Evolutionary conservation across 352 stramenopile species (phyloP).

Genomic region (Globisporangium splendens): DNA sequence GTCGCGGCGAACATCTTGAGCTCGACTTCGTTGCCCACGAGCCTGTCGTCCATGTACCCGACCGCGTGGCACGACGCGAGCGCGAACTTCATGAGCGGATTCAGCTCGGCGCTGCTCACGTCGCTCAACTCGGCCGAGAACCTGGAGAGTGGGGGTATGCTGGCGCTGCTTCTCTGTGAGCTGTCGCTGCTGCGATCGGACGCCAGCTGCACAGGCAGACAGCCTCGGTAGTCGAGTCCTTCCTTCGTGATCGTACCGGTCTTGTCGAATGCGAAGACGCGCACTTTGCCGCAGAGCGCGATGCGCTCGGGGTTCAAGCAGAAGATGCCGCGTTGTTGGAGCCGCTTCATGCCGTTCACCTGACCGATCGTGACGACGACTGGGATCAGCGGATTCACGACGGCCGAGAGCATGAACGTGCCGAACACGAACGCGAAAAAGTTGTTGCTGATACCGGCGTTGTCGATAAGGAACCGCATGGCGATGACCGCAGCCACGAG

Average conservation of each 20-base stretch:
- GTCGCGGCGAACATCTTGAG: slow-evolving; percentile 65
- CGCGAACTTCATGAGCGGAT: slow-evolving; percentile 22
- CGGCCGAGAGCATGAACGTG: slow-evolving; percentile 52
- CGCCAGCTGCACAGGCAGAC: slow-evolving; percentile 4
- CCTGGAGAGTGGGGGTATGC: neutral
- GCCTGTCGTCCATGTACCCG: slow-evolving; percentile 27
- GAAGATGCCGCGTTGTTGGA: slow-evolving; percentile 52
- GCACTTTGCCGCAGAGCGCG: slow-evolving; percentile 79
- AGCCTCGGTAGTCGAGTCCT: slow-evolving; percentile 63
- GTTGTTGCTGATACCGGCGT: slow-evolving; percentile 52
- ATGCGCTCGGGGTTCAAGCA: slow-evolving; percentile 70
- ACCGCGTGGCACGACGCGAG: slow-evolving; percentile 74
- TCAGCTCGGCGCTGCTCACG: slow-evolving; percentile 9
- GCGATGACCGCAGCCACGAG: slow-evolving; percentile 43
- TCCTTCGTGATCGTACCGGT: slow-evolving; percentile 85
- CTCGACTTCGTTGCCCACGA: slow-evolving; percentile 82
- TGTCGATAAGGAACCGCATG: slow-evolving; percentile 40
- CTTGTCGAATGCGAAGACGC: slow-evolving; percentile 84
- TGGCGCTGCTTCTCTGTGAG: neutral
- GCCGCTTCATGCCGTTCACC: slow-evolving; percentile 59
- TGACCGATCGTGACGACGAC: slow-evolving; percentile 79
- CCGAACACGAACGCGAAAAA: slow-evolving; percentile 49
- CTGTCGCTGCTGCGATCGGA: neutral
- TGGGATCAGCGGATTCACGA: slow-evolving; percentile 70
- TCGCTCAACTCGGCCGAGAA: slow-evolving; percentile 16